These are phyloP conservation scores for Trichoderma lentiforme DNA, from an alignment of 2,329 filamentous ascomycete genomes.

Conservation along the genomic window DNA sequence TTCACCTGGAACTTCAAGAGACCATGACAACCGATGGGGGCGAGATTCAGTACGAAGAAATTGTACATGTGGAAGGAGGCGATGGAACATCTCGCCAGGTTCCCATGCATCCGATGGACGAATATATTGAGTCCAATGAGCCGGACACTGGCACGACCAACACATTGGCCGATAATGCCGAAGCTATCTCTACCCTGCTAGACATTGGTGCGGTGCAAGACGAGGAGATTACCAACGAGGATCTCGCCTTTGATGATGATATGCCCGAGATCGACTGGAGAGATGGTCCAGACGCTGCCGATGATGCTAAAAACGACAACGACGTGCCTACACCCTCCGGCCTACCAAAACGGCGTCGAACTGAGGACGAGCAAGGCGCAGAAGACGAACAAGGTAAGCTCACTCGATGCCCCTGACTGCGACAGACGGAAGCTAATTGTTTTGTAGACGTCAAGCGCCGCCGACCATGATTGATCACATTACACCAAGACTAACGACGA, in stretches of 20 bases:
- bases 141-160: conserved; percentile 32
- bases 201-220: conserved; percentile 24
- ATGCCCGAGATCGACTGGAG: conserved; percentile 27
- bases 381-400: conserved; percentile 21
- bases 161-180: conserved; percentile 33
- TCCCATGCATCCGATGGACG: conserved; percentile 15
- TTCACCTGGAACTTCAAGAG: conserved; percentile 27
- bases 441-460: conserved; percentile 23
- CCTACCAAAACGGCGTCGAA: conserved; percentile 20
- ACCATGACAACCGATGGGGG: conserved; percentile 21
- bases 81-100: conserved; percentile 6
- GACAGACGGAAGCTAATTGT: conserved; percentile 14
- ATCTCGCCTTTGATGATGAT: conserved; percentile 23
- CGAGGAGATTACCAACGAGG: conserved; percentile 16
- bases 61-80: conserved; percentile 10
- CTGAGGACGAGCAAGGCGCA: conserved; percentile 20
- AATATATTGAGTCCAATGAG: conserved; percentile 22
- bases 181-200: conserved; percentile 25
- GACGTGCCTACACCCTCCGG: conserved; percentile 6
- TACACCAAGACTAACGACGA: neutral
- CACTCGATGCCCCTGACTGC: neutral
- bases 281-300: conserved; percentile 16
- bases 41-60: conserved; percentile 20
- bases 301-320: neutral
- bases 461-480: conserved; percentile 17